Percentiles rank a stretch among this genome's conserved stretches.
Evolutionary conservation across 352 stramenopile genomes (phyloP).

Genomic region (Phytophthora crassamura): DNA sequence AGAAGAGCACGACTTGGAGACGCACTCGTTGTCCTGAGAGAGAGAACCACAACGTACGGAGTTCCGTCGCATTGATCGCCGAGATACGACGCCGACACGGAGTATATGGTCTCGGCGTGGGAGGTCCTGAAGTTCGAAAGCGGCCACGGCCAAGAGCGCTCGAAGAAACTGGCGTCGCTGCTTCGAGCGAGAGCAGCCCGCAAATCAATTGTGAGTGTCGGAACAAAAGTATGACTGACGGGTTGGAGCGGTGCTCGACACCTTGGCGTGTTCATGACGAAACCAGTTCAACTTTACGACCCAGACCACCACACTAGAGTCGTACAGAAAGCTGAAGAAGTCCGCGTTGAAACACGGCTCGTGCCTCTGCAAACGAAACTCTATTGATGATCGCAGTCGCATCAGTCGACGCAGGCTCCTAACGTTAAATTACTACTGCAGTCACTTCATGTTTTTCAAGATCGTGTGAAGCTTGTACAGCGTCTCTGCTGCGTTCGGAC

Average conservation of each 20-base stretch:
- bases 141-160: not conserved
- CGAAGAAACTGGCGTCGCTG: conserved; percentile 3
- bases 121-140: not conserved
- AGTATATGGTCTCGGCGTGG: conserved; percentile 10
- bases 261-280: conserved; percentile 14
- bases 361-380: no score
- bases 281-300: not conserved
- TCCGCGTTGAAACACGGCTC: no score
- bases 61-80: conserved; percentile 24
- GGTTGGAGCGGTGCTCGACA: no score
- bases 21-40: conserved; percentile 12
- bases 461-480: conserved; percentile 39
- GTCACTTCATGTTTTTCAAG: conserved; percentile 16
- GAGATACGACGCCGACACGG: conserved; percentile 24
- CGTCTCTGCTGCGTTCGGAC: conserved; percentile 36
- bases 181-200: conserved; percentile 2
- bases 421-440: conserved; percentile 21
- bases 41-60: conserved; percentile 12
- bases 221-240: conserved; percentile 6
- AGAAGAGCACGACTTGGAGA: conserved; percentile 7
- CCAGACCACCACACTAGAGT: not conserved
- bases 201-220: conserved; percentile 13
- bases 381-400: not conserved
- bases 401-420: not conserved
- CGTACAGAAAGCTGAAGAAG: no score